Evolutionary conservation across 345 rosid species (phyloP).

Genomic region (Brassica rapa): DNA sequence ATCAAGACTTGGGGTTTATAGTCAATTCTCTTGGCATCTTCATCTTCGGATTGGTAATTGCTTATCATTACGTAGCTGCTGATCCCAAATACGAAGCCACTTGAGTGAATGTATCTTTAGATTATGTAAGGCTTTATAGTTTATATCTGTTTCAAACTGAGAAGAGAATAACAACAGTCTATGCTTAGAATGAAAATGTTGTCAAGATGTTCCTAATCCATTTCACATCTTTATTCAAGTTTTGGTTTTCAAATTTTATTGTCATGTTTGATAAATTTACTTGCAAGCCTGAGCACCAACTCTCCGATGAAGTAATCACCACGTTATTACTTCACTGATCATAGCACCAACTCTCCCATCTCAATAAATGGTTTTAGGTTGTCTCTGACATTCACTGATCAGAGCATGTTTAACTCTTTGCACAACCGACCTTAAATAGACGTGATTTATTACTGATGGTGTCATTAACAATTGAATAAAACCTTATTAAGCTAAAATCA

Average conservation of each 20-base stretch:
- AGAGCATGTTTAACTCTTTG: not conserved
- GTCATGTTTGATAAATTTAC: not conserved
- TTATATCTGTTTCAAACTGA: conserved; percentile 14
- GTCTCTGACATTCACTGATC: not conserved
- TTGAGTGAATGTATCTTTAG: conserved; percentile 33
- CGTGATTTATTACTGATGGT: not conserved
- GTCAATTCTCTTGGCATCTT: conserved; percentile 82
- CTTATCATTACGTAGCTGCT: conserved; percentile 83
- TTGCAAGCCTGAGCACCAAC: not conserved
- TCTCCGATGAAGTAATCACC: not conserved
- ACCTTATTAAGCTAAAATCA: not conserved
- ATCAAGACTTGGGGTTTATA: conserved; percentile 73
- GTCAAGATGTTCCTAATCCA: not conserved
- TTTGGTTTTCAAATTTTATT: too few species aligned
- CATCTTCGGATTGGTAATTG: conserved; percentile 70
- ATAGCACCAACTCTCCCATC: too few species aligned
- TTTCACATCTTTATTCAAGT: not conserved
- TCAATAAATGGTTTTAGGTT: not conserved
- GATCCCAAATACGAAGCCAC: conserved; percentile 81
- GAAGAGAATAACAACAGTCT: conserved; percentile 9
- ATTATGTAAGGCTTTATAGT: conserved; percentile 9
- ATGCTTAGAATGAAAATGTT: conserved; percentile 10
- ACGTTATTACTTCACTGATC: not conserved
- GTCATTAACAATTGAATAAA: not conserved
- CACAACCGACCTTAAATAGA: not conserved